A percentile compares a stretch with the other conserved stretches of the same genome.
These are phyloP conservation scores for Triticum timopheevii DNA, from an alignment of 176 grass and related monocot genomes.

Conservation along the genomic window DNA sequence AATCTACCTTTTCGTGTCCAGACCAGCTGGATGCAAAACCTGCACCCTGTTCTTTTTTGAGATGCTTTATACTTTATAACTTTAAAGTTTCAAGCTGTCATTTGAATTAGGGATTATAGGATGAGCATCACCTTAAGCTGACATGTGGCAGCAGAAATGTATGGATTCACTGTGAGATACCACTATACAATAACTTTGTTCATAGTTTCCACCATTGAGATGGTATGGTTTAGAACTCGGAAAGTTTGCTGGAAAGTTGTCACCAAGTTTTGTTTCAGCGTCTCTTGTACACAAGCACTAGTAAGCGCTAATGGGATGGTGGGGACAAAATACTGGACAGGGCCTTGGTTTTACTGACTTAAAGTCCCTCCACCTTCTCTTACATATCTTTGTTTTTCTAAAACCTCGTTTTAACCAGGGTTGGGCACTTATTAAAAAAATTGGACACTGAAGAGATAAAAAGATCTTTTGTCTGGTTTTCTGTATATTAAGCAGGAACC, in stretches of 20 bases:
- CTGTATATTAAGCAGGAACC: slow-evolving; percentile 1
- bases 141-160: background rate
- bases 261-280: background rate
- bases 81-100: background rate
- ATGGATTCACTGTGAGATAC: background rate
- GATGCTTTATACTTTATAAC: background rate
- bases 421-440: background rate
- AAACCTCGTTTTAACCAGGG: background rate
- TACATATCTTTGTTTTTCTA: background rate
- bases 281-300: background rate
- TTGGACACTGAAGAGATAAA: background rate
- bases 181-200: background rate
- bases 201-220: background rate
- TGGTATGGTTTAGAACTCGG: background rate
- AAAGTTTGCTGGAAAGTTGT: background rate
- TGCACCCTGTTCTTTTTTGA: too few relatives aligned
- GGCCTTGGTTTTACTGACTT: slow-evolving; percentile 15
- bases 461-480: background rate
- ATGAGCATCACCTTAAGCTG: background rate
- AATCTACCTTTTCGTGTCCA: background rate
- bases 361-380: background rate
- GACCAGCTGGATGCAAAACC: background rate
- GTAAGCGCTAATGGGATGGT: background rate
- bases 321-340: background rate
- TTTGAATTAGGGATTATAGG: background rate